These are phyloP conservation scores for Fusarium oxysporum DNA, from an alignment of 2,329 filamentous ascomycete genomes.

Conservation along the genomic window DNA sequence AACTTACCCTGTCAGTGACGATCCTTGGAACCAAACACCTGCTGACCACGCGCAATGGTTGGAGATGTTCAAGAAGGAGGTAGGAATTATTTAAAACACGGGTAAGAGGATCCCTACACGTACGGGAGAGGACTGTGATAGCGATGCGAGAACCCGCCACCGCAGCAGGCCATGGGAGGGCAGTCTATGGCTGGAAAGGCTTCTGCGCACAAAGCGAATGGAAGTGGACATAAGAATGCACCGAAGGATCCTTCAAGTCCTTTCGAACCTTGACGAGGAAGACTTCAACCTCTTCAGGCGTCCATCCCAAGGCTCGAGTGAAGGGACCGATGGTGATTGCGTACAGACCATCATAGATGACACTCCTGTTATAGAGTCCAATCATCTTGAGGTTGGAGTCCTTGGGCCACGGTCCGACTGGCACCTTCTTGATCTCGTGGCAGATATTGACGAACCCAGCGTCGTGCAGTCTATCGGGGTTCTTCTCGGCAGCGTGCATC, in stretches of 20 bases:
- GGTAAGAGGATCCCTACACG: background rate
- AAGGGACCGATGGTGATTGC: conserved; percentile 51
- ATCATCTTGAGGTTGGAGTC: conserved; percentile 59
- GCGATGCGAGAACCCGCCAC: too few species aligned
- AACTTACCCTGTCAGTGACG: conserved; percentile 55
- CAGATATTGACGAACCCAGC: conserved; percentile 57
- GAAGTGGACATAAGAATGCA: conserved; percentile 35
- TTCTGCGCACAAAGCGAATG: conserved; percentile 33
- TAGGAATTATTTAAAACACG: conserved; percentile 52
- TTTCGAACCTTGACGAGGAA: conserved; percentile 51
- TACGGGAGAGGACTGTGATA: too few species aligned
- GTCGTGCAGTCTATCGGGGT: conserved; percentile 43
- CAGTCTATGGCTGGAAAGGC: background rate
- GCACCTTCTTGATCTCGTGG: conserved; percentile 56
- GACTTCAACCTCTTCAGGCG: conserved; percentile 48
- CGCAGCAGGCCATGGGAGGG: background rate
- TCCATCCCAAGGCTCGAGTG: conserved; percentile 51
- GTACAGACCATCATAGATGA: conserved; percentile 49
- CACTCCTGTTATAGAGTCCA: conserved; percentile 49
- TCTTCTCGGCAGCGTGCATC: conserved; percentile 47
- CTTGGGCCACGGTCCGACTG: conserved; percentile 60
- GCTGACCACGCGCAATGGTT: conserved; percentile 70
- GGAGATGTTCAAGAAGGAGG: conserved; percentile 65
- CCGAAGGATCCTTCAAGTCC: conserved; percentile 46
- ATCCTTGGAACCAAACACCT: conserved; percentile 68